Evolutionary conservation across 2,329 filamentous ascomycete genomes (phyloP).

Genomic region (Lasiodiplodia gonubiensis): DNA sequence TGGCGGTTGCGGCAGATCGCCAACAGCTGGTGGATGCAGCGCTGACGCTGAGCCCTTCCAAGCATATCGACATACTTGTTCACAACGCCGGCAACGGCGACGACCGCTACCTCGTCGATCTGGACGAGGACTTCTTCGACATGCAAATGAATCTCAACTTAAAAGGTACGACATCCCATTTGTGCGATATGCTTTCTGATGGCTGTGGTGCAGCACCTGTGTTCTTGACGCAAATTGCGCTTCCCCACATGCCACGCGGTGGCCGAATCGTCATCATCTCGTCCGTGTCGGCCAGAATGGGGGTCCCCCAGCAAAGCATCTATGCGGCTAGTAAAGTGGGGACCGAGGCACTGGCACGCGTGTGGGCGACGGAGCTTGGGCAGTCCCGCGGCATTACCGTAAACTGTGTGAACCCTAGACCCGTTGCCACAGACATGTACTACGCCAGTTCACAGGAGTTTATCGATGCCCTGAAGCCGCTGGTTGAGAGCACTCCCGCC

Average conservation of each 20-base stretch:
- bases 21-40: conserved; percentile 45
- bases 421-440: conserved; percentile 30
- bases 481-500: too few relatives aligned
- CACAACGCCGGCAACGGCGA: conserved; percentile 15
- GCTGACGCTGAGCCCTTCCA: conserved; percentile 31
- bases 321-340: conserved; percentile 24
- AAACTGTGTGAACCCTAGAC: conserved; percentile 27
- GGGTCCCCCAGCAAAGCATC: background rate
- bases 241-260: background rate
- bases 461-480: too few relatives aligned
- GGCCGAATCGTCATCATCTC: conserved; percentile 19
- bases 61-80: conserved; percentile 24
- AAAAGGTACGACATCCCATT: too few relatives aligned
- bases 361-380: conserved; percentile 21
- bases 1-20: too few relatives aligned
- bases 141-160: conserved; percentile 13
- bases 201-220: background rate
- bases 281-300: background rate
- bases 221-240: conserved; percentile 12
- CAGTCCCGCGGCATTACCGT: conserved; percentile 16
- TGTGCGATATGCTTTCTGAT: too few relatives aligned
- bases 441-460: too few relatives aligned
- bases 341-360: conserved; percentile 23
- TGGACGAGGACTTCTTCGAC: conserved; percentile 2
- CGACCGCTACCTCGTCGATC: conserved; percentile 1